A percentile compares a stretch with the other conserved stretches of the same genome.
Conservation (phyloP, 2,329 filamentous ascomycete species). For the Graphilbum fragrans region DNA sequence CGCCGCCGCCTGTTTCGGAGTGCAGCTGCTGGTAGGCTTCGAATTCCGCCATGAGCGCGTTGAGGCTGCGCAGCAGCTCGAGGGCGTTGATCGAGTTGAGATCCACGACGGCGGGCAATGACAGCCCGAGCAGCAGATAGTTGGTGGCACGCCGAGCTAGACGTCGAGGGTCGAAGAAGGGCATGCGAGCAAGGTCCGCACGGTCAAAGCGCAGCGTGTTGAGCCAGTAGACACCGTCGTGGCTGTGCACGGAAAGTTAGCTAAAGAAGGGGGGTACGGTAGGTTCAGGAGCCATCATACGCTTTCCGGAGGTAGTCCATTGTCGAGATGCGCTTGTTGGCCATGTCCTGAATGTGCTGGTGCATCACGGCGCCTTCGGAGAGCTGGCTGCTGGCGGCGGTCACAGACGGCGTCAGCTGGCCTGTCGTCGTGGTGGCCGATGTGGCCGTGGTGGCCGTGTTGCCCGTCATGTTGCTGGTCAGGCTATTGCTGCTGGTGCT, state of each 20-base stretch:
- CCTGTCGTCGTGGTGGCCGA: neutral
- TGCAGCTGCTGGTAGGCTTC: slow-evolving; percentile 87
- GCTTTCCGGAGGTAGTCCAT: slow-evolving; percentile 86
- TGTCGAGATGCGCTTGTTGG: slow-evolving; percentile 86
- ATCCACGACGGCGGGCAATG: slow-evolving; percentile 79
- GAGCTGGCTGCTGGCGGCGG: neutral
- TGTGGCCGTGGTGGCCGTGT: neutral
- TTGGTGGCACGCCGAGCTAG: slow-evolving; percentile 85
- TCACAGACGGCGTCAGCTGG: neutral
- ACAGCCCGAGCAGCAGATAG: slow-evolving; percentile 84
- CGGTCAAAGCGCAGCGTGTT: slow-evolving; percentile 91
- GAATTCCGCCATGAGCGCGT: slow-evolving; percentile 79
- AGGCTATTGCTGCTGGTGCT: neutral
- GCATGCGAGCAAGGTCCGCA: slow-evolving; percentile 64
- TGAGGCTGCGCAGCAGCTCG: slow-evolving; percentile 80
- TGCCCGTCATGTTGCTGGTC: neutral
- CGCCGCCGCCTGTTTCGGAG: slow-evolving; percentile 55
- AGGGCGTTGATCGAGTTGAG: slow-evolving; percentile 66
- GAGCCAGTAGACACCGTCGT: slow-evolving; percentile 97
- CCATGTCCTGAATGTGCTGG: slow-evolving; percentile 67
- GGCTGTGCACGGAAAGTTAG: slow-evolving; percentile 35
- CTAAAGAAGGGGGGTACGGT: neutral
- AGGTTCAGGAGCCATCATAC: too few species aligned
- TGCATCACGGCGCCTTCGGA: slow-evolving; percentile 35
- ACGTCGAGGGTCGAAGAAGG: slow-evolving; percentile 75